Conservation (phyloP, 108 stramenopile genomes). For the Schizochytrium sp. region DNA sequence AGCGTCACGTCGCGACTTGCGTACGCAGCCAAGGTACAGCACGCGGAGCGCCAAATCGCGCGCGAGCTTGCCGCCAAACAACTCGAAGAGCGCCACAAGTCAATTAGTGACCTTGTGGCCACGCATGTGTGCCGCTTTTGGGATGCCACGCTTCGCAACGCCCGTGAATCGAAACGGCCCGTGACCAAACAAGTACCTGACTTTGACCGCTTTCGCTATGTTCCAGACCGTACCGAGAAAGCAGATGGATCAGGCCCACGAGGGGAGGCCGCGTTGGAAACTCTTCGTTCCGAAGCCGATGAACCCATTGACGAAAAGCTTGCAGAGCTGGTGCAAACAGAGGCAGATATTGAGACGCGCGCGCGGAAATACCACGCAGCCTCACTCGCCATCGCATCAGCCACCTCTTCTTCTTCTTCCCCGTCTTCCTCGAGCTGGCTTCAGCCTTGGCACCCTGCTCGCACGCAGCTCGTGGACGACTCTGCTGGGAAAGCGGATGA, state of each 20-base stretch:
- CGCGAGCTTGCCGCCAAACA: neutral
- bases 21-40: neutral
- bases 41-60: neutral
- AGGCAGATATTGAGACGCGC: neutral
- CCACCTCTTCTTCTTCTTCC: too few relatives aligned
- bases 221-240: neutral
- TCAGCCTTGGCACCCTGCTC: too few relatives aligned
- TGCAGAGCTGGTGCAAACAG: neutral
- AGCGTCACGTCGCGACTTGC: constrained; percentile 20
- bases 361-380: neutral
- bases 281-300: neutral
- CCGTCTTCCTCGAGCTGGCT: too few relatives aligned
- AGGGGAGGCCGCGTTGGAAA: neutral
- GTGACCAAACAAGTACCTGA: neutral
- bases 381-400: neutral
- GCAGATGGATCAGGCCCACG: neutral
- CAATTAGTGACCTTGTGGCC: neutral
- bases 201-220: neutral
- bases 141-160: neutral
- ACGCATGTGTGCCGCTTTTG: neutral
- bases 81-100: neutral
- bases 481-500: neutral
- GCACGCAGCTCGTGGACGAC: too few relatives aligned
- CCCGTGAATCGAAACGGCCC: neutral
- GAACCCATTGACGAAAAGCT: neutral